Percentiles rank a stretch among this genome's conserved stretches.
Conservation (phyloP, 2,329 filamentous ascomycete genomes). For the Thelonectria blattea region DNA sequence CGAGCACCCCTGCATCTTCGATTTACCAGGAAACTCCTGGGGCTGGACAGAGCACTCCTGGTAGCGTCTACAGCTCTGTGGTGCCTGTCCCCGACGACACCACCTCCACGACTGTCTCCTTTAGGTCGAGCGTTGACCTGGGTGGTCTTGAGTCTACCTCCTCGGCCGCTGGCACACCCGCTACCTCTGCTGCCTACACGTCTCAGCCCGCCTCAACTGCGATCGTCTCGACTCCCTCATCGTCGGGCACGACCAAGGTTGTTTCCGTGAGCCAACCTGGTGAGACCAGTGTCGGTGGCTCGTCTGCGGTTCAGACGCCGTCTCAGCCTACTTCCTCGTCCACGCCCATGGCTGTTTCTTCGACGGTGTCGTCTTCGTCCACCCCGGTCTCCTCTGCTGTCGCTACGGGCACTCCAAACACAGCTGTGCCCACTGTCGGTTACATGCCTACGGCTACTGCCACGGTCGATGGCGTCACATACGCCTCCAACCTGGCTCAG, state of each 20-base stretch:
- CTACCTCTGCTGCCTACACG: conserved; percentile 15
- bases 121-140: conserved; percentile 33
- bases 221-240: conserved; percentile 8
- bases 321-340: conserved; percentile 12
- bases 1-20: conserved; percentile 3
- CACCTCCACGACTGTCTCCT: conserved; percentile 8
- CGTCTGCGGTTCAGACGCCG: conserved; percentile 16
- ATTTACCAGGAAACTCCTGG: conserved; percentile 2
- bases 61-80: conserved; percentile 11
- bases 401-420: conserved; percentile 40
- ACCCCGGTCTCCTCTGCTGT: conserved; percentile 18
- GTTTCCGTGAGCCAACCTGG: conserved; percentile 29
- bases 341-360: conserved; percentile 10
- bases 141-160: conserved; percentile 31
- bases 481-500: conserved; percentile 52
- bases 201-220: conserved; percentile 7
- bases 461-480: conserved; percentile 49
- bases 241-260: conserved; percentile 21
- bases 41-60: conserved; percentile 9
- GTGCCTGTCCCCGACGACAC: conserved; percentile 17
- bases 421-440: conserved; percentile 50
- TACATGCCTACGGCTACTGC: conserved; percentile 46
- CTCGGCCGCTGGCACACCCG: conserved; percentile 11
- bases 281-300: conserved; percentile 13
- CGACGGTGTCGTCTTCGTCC: conserved; percentile 23